phyloP scores from a whole-genome alignment of 202 grass and related monocot species.

The Schoenoplectus triqueter region DNA sequence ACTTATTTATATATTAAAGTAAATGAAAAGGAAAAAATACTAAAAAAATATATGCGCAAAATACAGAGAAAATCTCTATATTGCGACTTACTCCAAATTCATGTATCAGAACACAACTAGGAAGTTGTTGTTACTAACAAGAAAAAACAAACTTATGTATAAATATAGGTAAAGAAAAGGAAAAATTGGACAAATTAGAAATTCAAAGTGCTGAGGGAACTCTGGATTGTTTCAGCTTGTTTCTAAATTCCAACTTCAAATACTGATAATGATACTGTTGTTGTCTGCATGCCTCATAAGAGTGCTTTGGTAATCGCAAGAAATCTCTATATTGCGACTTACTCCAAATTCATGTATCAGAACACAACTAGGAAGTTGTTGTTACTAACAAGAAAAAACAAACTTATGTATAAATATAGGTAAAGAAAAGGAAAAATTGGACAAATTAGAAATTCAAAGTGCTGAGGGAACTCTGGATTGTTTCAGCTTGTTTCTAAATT shows the following conservation, averaged over 20 bases:
- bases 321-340: background rate
- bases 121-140: background rate
- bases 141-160: background rate
- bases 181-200: background rate
- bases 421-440: background rate
- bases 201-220: background rate
- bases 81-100: conserved; percentile 1
- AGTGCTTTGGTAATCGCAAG: background rate
- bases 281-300: background rate
- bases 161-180: background rate
- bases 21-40: too few relatives aligned
- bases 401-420: background rate
- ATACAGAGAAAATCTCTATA: background rate
- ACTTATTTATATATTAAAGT: too few relatives aligned
- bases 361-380: background rate
- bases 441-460: background rate
- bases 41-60: background rate
- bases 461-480: background rate
- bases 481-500: background rate
- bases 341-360: background rate
- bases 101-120: background rate
- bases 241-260: conserved; percentile 5
- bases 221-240: background rate
- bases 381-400: background rate
- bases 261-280: background rate